Evolutionary conservation across 352 stramenopile genomes (phyloP), one percentile per base, ranked within the genome.

Genomic region (Pythium aphanidermatum): DNA sequence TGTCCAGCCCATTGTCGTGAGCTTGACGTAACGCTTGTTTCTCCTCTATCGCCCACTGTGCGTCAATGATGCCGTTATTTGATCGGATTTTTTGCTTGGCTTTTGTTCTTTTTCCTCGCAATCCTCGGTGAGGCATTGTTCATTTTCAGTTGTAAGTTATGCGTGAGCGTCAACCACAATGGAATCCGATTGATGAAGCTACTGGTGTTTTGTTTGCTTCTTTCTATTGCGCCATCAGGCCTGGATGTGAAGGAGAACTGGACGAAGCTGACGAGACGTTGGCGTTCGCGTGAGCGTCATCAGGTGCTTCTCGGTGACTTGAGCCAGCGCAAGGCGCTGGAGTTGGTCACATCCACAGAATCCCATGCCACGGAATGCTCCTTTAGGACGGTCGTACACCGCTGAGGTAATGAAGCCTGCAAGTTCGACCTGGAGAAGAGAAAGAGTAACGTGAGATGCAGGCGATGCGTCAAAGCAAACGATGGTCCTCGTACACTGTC

Each of bases 321-420:
- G 31, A 42, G 19, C 7, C 46, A 83, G n/a, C n/a, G 79, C 75
- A 12, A 87, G 53, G 12, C 67, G 65, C 46, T 92, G 72, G 4
- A 92, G 59, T 13, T 55, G 34, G 25, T 86, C 73, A 44, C 74
- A 87, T 17, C 61, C 61, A 48, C 81, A 80, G 39, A 88, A 92
- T 3, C 72, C 80, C 5, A 67, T 55, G 0, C 70, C 76, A 14
- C 76, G 74, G 55, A 80, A 80, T 30, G 69, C 67, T 1, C 70
- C 55, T 51, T 86, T 92, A 5, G 80, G 74, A 37, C 69, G 68
- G 28, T 92, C 80, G 43, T 92, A 89, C n/a, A 92, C 60, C 10
- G 77, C 73, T 5, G 74, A 89, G 11, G 76, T 89, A 34, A 88
- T 62, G 39, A 72, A 86, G 3, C 80, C 80, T 17, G 86, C 46